phyloP scores from a whole-genome alignment of 345 rosid species.

The Eucalyptus globulus region DNA sequence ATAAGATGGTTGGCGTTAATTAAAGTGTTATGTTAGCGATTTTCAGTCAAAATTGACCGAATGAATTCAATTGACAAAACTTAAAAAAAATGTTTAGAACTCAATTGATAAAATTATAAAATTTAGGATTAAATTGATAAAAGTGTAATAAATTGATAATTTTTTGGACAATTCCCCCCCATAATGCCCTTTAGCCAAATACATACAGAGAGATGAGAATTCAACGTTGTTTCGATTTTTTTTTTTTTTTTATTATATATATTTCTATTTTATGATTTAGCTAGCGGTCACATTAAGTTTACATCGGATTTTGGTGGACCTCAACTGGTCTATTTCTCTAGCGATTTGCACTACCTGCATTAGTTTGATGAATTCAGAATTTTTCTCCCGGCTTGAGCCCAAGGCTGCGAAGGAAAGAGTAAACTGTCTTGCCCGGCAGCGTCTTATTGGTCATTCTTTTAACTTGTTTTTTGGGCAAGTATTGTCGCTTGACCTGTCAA shows the following conservation, averaged over 20 bases:
- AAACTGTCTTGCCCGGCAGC: not conserved
- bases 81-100: too few relatives aligned
- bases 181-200: not conserved
- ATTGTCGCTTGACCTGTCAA: not conserved
- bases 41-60: too few relatives aligned
- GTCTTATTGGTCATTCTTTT: not conserved
- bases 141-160: too few relatives aligned
- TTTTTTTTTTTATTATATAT: not conserved
- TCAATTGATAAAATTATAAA: too few relatives aligned
- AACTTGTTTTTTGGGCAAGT: not conserved
- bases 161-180: too few relatives aligned
- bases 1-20: too few relatives aligned
- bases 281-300: not conserved
- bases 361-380: not conserved
- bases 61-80: not conserved
- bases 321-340: not conserved
- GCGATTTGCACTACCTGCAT: too few relatives aligned
- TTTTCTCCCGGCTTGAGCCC: not conserved
- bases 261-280: not conserved
- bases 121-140: too few relatives aligned
- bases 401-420: not conserved
- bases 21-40: accelerated
- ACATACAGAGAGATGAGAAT: not conserved
- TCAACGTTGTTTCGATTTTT: not conserved
- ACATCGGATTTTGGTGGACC: not conserved